Evolutionary conservation across 164 flowering plant genomes (phyloP).

Genomic region (Annona squamosa): DNA sequence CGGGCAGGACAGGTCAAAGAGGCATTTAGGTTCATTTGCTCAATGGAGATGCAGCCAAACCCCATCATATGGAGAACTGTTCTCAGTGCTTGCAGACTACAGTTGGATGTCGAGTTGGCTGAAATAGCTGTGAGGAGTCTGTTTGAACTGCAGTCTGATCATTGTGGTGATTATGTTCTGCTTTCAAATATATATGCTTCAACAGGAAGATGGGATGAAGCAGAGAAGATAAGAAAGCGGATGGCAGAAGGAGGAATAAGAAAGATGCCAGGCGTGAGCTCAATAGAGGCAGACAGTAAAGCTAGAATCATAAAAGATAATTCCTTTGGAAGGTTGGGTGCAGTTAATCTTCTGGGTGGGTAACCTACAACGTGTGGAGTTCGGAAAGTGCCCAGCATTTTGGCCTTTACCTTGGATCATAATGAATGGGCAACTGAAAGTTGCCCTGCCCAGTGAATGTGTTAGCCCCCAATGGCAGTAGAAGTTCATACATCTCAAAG

Average conservation of each 20-base stretch:
- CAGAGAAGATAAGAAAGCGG: slow-evolving; percentile 15
- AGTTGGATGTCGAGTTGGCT: slow-evolving; percentile 16
- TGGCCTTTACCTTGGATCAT: background rate
- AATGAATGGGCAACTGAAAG: background rate
- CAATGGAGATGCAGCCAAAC: slow-evolving; percentile 19
- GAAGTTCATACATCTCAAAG: background rate
- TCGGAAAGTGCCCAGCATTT: background rate
- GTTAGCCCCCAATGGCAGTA: background rate
- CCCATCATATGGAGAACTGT: slow-evolving; percentile 21
- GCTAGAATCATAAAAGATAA: background rate
- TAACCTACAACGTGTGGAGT: background rate
- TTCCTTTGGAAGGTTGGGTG: background rate
- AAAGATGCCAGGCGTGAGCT: slow-evolving; percentile 23
- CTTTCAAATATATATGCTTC: slow-evolving; percentile 26
- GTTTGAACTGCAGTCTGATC: slow-evolving; percentile 18
- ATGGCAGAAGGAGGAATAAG: slow-evolving; percentile 14
- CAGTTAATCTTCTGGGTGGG: background rate
- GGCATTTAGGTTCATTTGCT: slow-evolving; percentile 11
- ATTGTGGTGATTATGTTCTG: slow-evolving; percentile 20
- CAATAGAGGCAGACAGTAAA: slow-evolving; percentile 5
- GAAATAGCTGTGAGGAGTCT: slow-evolving; percentile 17
- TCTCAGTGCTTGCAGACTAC: slow-evolving; percentile 20
- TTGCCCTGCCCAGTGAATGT: background rate
- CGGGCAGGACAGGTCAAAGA: slow-evolving; percentile 15
- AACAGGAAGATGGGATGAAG: slow-evolving; percentile 19